Evolutionary conservation across 192 early-diverging fungal species (phyloP).

Genomic region (Pilaira anomala): DNA sequence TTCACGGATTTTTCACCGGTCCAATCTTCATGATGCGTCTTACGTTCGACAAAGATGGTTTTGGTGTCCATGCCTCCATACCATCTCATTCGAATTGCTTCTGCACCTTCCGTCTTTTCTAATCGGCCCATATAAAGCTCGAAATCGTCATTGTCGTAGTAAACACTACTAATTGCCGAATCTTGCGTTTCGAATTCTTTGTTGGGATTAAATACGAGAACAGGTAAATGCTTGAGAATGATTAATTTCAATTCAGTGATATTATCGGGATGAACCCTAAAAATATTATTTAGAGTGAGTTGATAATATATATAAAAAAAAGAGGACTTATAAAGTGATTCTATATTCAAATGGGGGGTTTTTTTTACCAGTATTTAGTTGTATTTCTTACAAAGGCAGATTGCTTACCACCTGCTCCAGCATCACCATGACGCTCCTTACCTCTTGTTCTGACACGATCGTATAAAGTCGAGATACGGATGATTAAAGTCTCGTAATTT

Average conservation of each 20-base stretch:
- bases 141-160: slow-evolving; percentile 94
- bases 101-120: slow-evolving; percentile 89
- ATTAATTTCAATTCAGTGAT: slow-evolving; percentile 92
- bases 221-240: slow-evolving; percentile 90
- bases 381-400: slow-evolving; percentile 87
- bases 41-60: slow-evolving; percentile 95
- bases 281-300: background rate
- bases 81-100: slow-evolving; percentile 93
- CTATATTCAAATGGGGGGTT: too few species aligned
- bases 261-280: slow-evolving; percentile 87
- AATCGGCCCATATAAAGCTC: slow-evolving; percentile 90
- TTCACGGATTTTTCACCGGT: slow-evolving; percentile 93
- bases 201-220: slow-evolving; percentile 86
- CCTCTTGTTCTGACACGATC: slow-evolving; percentile 75
- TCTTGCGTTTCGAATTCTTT: slow-evolving; percentile 65
- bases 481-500: slow-evolving; percentile 84
- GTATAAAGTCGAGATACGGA: slow-evolving; percentile 83
- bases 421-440: slow-evolving; percentile 52
- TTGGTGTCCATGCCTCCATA: slow-evolving; percentile 85
- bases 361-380: slow-evolving; percentile 87
- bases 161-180: slow-evolving; percentile 92
- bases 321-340: background rate
- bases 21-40: slow-evolving; percentile 96
- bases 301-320: background rate
- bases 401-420: slow-evolving; percentile 52